Evolutionary conservation across 228 moss, liverwort and hornwort species (phyloP), one percentile per base, ranked within the genome.

Genomic region (Sphagnum magellanicum): DNA sequence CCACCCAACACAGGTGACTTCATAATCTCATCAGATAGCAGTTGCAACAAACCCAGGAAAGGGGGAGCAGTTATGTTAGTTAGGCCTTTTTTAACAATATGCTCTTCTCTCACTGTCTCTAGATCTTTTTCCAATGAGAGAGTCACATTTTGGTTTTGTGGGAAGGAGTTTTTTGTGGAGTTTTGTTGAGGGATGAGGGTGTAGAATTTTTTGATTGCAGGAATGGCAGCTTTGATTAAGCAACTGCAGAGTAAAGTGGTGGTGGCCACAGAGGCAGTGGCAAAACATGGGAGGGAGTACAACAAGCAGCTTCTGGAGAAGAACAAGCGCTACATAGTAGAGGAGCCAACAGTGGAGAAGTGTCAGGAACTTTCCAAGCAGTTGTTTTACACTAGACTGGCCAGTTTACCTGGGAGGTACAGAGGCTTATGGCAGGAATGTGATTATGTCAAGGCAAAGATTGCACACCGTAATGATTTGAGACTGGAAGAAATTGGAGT

Each of bases 351-450:
- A 6, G 81, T 82, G 50, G 88, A 84, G 75, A 88, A 84, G 76
- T 88, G 84, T 76, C 80, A 92, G 83, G 95, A 90, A 74, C 84
- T 92, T 14, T 89, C 92, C 16, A 87, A 87, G 74, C 79, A 84
- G 76, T 79, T 95, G 4, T 91, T 91, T 63, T 90, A 94, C 74
- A 95, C 88, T 57, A 76, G 88, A 53, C 81, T 92, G 60, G 92
- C 94, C 75, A 95, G 95, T 81, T 85, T 95, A 66, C 95, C 95
- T 49, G 89, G 80, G 65, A 89, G 95, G 51, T 81, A 92, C 74
- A 79, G 82, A 60, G 84, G 83, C 47, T 68, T 92, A 53, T 83
- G 88, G 90, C 84, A 90, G 81, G 95, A 95, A 88, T 68, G 88
- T 69, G 87, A 87, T 65, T 86, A 79, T 71, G 76, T 92, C 14